phyloP scores from a whole-genome alignment of 2,329 filamentous ascomycete genomes.

The Alternaria alternata region DNA sequence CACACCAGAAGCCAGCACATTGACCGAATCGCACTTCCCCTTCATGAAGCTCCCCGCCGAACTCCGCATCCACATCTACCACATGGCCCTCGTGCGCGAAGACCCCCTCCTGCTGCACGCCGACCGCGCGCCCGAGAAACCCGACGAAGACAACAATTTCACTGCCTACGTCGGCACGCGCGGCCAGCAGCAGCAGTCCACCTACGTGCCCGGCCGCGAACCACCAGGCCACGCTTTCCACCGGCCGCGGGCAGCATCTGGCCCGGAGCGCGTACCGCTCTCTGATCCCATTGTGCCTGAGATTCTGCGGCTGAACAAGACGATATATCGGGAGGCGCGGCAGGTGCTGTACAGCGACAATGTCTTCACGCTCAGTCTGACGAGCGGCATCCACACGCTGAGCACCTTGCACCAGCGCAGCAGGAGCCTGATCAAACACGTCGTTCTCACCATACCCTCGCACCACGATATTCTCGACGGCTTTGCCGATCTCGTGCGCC shows the following conservation, averaged over 20 bases:
- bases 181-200: too few relatives aligned
- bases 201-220: background rate
- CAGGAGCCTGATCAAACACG: conserved; percentile 54
- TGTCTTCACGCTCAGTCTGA: conserved; percentile 48
- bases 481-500: conserved; percentile 57
- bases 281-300: conserved; percentile 50
- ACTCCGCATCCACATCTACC: conserved; percentile 56
- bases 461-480: conserved; percentile 58
- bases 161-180: too few relatives aligned
- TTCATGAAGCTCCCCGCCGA: conserved; percentile 58
- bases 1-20: conserved; percentile 31
- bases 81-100: conserved; percentile 45
- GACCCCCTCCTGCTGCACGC: conserved; percentile 43
- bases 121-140: conserved; percentile 19
- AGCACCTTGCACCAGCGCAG: conserved; percentile 53
- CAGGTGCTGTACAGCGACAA: conserved; percentile 45
- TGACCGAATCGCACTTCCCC: conserved; percentile 42
- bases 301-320: conserved; percentile 51
- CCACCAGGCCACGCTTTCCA: background rate
- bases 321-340: conserved; percentile 49
- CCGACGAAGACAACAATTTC: too few relatives aligned
- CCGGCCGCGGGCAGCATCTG: background rate
- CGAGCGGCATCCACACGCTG: conserved; percentile 50
- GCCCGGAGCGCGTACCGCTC: background rate
- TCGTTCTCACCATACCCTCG: conserved; percentile 55